Evolutionary conservation across 1,284 basidiomycete species (phyloP), one percentile per base, ranked within the genome.

Genomic region (Cryptococcus sp.): DNA sequence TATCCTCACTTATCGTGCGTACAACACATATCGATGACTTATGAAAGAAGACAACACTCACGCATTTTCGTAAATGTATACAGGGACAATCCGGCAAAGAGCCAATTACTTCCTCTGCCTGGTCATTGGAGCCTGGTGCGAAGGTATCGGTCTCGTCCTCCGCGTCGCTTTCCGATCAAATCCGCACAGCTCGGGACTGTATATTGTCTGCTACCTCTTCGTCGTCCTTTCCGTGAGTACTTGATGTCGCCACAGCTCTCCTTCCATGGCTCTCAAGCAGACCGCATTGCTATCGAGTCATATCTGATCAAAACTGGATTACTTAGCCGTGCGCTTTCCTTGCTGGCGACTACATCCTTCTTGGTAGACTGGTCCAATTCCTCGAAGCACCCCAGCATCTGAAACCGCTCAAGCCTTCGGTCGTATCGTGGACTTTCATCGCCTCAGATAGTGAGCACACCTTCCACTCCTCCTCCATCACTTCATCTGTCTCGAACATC

Each of bases 321-420:
- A 22, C 35, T 11, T 54, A 84, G 82, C 86, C 88, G 16, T 89
- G 88, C 65, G 86, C 86, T 20, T 88, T 88, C 78, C 85, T 89
- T 55, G 88, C 87, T 8, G 84, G 85, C 22, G 83, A 86, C 68
- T 89, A 89, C 64, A 80, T 88, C 57, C 78, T 89, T 6, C 81
- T 88, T 11, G 86, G 87, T 3, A 82, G 84, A 20, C 73, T 89
- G 16, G 83, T 85, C 16, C 76, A 73, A 25, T 79, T 84, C 68
- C 72, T 88, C 3, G 69, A 80, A 46, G 82, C 81, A 50, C 79
- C 82, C 55, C 58, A 80, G 40, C 82, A 86, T 62, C 76, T 88
- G n/a, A 71, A 66, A 30, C 73, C 73, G 8, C 55, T 77, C 42
- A 70, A 67, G 48, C 65, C 72, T 3, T 57, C 55, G 20, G 47